Evolutionary conservation across 169 alveolate species (phyloP), one percentile per base, ranked within the genome.

Genomic region (Plasmodium berghei): DNA sequence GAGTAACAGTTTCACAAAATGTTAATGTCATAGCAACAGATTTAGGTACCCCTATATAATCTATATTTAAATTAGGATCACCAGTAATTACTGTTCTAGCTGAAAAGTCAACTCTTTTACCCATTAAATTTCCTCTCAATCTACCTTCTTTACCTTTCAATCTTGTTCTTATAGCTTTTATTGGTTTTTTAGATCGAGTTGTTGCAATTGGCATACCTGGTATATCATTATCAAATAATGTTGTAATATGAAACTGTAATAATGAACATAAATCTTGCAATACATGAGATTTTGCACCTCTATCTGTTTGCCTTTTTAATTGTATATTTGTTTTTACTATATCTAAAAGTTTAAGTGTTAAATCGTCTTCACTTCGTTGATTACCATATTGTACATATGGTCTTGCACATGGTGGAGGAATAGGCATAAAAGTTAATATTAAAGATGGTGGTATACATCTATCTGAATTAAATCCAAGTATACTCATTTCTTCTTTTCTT

Each of bases 121-220:
- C 99, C 99, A 99, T 99, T 72, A 99, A 93, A 95, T 99, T 98
- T 45, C 99, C 99, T 89, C 99, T 95, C 20, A 99, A 71, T 72
- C 99, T 94, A 2, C 99, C 99, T 94, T 98, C 99, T 93, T 99
- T 99, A 10, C 99, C 99, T 96, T 98, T 98, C 34, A 99, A 96
- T 56, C 99, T 93, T 1, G 99, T 97, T 42, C 99, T 95, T n/a
- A 99, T 97, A 18, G 99, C 97, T 95, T 99, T 99, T 14, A 99
- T 97, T 16, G 99, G 99, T 89, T 98, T 97, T 67, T 98, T 98
- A 42, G 98, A 95, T 71, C 98, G 94, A 18, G 99, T 98, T 58
- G 99, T 97, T 49, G 99, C 98, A 14, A 97, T 97, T 20, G 99
- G 98, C 80, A 97, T 95, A 9, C 99, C 99, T 1, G 99, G 98